phyloP scores from a whole-genome alignment of 139 green algal genomes.

The Desmodesmus armatus region DNA sequence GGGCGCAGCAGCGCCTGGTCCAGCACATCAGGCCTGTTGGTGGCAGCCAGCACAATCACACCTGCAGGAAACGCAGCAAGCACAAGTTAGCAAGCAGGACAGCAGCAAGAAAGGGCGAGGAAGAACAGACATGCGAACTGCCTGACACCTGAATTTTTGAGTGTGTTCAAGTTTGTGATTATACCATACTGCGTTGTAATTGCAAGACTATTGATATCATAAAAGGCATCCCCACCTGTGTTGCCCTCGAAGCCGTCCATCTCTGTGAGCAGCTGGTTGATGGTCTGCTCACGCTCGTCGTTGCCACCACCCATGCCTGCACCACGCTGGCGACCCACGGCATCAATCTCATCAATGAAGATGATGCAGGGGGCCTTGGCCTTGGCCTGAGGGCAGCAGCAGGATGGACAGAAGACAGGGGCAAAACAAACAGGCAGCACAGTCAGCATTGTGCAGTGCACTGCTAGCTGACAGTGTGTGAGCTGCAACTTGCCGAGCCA shows the following conservation, averaged over 20 bases:
- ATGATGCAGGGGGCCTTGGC: slow-evolving; percentile 99
- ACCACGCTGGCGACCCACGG: slow-evolving; percentile 94
- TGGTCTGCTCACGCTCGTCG: slow-evolving; percentile 95
- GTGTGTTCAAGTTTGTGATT: too few relatives aligned
- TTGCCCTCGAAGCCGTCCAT: slow-evolving; percentile 99
- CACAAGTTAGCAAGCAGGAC: too few relatives aligned
- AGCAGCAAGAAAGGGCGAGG: background rate
- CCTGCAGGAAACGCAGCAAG: background rate
- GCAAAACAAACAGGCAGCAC: background rate
- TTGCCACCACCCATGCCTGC: slow-evolving; percentile 97
- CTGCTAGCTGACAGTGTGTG: background rate
- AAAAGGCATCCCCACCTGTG: slow-evolving; percentile 96
- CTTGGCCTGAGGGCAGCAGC: slow-evolving; percentile 93
- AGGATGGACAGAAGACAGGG: slow-evolving; percentile 33
- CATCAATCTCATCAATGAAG: slow-evolving; percentile 99
- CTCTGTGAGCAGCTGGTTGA: slow-evolving; percentile 91
- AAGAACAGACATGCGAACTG: too few relatives aligned
- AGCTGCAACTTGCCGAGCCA: background rate
- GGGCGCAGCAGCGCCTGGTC: slow-evolving; percentile 97
- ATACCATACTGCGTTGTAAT: too few relatives aligned
- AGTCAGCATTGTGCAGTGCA: background rate
- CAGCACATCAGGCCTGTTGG: slow-evolving; percentile 95
- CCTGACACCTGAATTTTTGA: too few relatives aligned
- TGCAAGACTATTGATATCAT: too few relatives aligned
- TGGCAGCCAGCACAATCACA: slow-evolving; percentile 67